A percentile compares a stretch with the other conserved stretches of the same genome.
Evolutionary conservation across 345 rosid genomes (phyloP).

Genomic region (Salix suchowensis): DNA sequence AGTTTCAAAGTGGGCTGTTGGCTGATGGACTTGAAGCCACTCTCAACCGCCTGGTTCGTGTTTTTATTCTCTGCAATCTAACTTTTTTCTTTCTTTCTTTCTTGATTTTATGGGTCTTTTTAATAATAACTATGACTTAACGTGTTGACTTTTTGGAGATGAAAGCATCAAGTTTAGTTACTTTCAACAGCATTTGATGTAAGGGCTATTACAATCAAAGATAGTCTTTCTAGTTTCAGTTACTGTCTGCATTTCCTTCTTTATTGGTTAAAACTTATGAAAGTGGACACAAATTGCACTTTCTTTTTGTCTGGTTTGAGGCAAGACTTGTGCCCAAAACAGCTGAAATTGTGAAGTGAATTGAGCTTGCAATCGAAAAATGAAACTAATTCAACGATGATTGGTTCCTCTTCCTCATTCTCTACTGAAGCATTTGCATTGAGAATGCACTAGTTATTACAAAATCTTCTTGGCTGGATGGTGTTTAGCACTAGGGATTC

Average conservation of each 20-base stretch:
- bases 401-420: too few relatives aligned
- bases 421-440: neutral
- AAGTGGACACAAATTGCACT: neutral
- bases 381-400: neutral
- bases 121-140: neutral
- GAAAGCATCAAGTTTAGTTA: neutral
- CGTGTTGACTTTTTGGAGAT: neutral
- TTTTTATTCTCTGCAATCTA: neutral
- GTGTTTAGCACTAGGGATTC: neutral
- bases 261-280: neutral
- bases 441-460: neutral
- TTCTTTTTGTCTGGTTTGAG: neutral
- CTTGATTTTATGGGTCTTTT: neutral
- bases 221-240: neutral
- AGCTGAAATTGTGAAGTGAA: neutral
- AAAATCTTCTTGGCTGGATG: neutral
- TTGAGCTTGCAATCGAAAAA: neutral
- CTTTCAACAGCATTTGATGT: neutral
- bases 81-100: neutral
- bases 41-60: slow-evolving; percentile 3
- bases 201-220: neutral
- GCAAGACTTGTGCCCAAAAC: neutral
- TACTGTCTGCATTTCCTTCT: neutral
- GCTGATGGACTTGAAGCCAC: neutral
- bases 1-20: neutral